Base-by-base conservation (phyloP, 1,139 yeast genomes). In the Yamadazyma atmosphaerica region DNA sequence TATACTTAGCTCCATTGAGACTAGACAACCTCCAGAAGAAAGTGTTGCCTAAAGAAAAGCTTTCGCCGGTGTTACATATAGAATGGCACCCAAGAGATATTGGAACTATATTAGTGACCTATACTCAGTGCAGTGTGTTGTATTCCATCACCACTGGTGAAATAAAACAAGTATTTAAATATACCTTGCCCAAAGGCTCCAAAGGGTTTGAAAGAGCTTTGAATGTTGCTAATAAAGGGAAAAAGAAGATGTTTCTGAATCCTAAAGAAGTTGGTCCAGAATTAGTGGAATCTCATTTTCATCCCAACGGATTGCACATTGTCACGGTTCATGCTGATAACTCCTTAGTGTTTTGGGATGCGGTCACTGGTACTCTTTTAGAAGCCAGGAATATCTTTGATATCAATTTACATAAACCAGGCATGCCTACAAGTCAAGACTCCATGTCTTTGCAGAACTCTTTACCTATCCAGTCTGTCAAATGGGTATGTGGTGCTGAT, bases 51-150 rank as follows among this genome's bases (percentile, higher is more conserved):
- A 64, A 69, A 44, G 76, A 69, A 37, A 66, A 65, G 36, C 55
- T 76, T 54, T 74, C 83, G 0, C 82, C 88, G 0, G 92, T 88
- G 1, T 56, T 79, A 2, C 68, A 81, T 0, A 60, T 92, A 2
- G 80, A 80, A 46, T 73, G 95, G 76, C 95, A 88, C 51, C 98
- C 99, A 2, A 72, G 97, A 46, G 98, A 92, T 58, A 74, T 89
- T 9, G 94, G 96, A 0, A 73, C 84, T 0, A 46, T 92, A 6
- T 68, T 94, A 46, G 75, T 92, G 9, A 79, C 88, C 1, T 94
- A 90, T 55, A 67, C 79, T 2, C 82, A 80, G 43, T 73, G 80
- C 37, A 88, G 92, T 0, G 74, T 88, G 1, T 65, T 81, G 3
- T 92, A 83, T 56, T 83, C 89, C 0, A 49, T 94, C 17, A 71